A percentile compares a stretch with the other conserved stretches of the same genome.
Conservation (phyloP, 2,329 filamentous ascomycete genomes). For the Trichoderma afroharzianum region DNA sequence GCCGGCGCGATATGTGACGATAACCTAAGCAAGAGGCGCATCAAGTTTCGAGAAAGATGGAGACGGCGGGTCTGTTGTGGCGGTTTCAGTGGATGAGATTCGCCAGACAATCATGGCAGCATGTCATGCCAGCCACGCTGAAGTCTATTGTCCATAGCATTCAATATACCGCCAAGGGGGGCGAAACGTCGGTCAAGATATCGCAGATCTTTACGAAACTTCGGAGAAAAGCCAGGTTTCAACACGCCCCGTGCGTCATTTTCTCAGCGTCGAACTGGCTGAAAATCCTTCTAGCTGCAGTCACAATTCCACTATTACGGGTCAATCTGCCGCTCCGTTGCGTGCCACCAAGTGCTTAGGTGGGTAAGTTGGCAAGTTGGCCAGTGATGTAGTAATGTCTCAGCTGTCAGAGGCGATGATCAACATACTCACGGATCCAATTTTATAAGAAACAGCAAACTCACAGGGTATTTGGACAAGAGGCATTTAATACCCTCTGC, state of each 20-base stretch:
- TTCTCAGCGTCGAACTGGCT: background rate
- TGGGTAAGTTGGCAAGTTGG: background rate
- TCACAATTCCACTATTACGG: background rate
- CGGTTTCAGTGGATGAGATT: slow-evolving; percentile 1
- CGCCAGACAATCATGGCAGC: background rate
- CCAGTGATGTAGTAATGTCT: background rate
- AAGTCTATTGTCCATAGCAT: background rate
- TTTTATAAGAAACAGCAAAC: slow-evolving; percentile 5
- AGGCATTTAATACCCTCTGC: background rate
- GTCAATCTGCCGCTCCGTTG: background rate
- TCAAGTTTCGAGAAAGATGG: background rate
- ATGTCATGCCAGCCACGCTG: background rate
- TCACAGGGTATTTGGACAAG: background rate
- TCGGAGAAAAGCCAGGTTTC: background rate
- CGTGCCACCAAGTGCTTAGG: background rate
- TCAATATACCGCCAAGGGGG: background rate
- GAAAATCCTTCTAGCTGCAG: background rate
- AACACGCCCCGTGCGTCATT: slow-evolving; percentile 11
- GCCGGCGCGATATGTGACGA: background rate
- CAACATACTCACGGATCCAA: background rate
- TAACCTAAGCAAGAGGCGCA: background rate
- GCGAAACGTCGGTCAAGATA: slow-evolving; percentile 2
- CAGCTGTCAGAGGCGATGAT: background rate
- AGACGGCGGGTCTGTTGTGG: background rate
- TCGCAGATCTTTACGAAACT: slow-evolving; percentile 7